These are phyloP conservation scores for Xylaria grammica DNA, from an alignment of 495 filamentous ascomycete genomes.

Conservation along the genomic window DNA sequence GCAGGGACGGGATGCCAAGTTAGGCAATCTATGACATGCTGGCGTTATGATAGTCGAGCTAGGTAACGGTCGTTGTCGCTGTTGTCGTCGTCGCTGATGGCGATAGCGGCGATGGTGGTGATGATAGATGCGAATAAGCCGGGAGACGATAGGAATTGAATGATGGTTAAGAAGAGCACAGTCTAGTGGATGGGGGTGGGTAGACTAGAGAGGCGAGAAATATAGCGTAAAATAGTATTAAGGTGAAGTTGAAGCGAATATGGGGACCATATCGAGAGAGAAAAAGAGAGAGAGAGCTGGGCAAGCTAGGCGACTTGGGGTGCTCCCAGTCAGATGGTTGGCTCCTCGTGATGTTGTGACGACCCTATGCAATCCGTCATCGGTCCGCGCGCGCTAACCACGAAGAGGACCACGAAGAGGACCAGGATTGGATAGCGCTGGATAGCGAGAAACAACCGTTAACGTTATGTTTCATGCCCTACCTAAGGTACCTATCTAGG, in stretches of 20 bases:
- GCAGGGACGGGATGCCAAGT: conserved; percentile 35
- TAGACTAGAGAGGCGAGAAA: neutral
- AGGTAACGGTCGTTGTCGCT: neutral
- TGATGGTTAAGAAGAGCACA: neutral
- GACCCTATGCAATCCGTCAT: conserved; percentile 44
- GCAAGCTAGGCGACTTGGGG: conserved; percentile 7
- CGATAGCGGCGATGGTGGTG: neutral
- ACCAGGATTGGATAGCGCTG: neutral
- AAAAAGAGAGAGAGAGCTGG: conserved; percentile 2
- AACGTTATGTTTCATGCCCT: neutral
- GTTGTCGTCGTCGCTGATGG: neutral
- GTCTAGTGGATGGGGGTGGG: neutral
- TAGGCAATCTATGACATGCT: conserved; percentile 36
- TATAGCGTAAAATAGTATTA: neutral
- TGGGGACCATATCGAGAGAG: conserved; percentile 17
- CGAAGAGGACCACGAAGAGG: conserved; percentile 7
- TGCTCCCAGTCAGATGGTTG: conserved; percentile 30
- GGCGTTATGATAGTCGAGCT: conserved; percentile 16
- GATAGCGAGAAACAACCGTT: neutral
- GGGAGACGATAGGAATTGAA: conserved; percentile 5
- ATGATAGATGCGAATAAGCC: conserved; percentile 12
- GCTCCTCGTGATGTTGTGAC: conserved; percentile 38
- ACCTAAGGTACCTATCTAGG: neutral
- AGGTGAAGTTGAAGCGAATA: conserved; percentile 13
- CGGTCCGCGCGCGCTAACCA: conserved; percentile 36